Conservation (phyloP, 192 early-diverging fungal genomes). For the Paraglomus brasilianum region DNA sequence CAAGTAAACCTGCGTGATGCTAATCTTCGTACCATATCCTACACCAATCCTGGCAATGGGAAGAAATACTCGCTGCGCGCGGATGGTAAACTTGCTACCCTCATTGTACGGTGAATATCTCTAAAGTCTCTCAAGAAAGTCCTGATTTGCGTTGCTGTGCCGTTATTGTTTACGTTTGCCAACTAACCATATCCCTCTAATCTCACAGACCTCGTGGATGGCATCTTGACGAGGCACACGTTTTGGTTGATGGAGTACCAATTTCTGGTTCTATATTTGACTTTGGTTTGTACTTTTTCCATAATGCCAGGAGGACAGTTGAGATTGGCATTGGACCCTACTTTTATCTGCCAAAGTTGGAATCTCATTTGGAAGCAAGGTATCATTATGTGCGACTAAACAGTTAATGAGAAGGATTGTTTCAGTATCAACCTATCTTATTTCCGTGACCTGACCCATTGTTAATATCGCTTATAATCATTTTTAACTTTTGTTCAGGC, state of each 20-base stretch:
- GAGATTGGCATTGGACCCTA: slow-evolving; percentile 91
- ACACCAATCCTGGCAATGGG: slow-evolving; percentile 77
- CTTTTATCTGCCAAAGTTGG: slow-evolving; percentile 99
- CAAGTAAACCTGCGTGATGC: slow-evolving; percentile 96
- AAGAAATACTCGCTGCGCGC: slow-evolving; percentile 92
- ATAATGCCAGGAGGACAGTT: slow-evolving; percentile 86
- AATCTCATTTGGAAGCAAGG: slow-evolving; percentile 90
- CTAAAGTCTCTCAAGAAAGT: no score
- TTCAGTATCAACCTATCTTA: no score
- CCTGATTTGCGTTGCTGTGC: slow-evolving; percentile 13
- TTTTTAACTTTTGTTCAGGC: slow-evolving; percentile 43
- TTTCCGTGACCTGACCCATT: no score
- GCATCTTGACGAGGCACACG: slow-evolving; percentile 97
- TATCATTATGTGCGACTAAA: no score
- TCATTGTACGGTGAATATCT: slow-evolving; percentile 77
- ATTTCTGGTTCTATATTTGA: slow-evolving; percentile 97
- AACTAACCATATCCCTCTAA: neutral
- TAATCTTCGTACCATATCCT: slow-evolving; percentile 80
- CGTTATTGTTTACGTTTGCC: slow-evolving; percentile 4
- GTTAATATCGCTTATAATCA: no score
- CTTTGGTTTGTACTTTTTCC: slow-evolving; percentile 98
- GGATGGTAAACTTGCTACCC: slow-evolving; percentile 86
- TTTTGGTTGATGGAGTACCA: slow-evolving; percentile 89
- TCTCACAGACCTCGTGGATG: slow-evolving; percentile 86
- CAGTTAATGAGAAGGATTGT: no score